Base-by-base conservation (phyloP, 2,329 filamentous ascomycete species). In the Talaromyces sp. region DNA sequence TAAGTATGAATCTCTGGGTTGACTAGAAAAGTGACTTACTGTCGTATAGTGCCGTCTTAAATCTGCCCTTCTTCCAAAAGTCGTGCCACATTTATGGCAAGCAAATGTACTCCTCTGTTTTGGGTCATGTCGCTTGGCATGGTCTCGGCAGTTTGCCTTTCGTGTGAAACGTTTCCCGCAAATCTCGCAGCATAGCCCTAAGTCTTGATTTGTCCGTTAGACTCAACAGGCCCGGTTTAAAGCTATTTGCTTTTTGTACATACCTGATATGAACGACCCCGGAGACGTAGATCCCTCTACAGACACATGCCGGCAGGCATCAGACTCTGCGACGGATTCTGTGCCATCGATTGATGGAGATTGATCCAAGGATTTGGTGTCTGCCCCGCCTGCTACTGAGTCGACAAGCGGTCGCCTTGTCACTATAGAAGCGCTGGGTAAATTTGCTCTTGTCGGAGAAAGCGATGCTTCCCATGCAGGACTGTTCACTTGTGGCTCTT, bases 131-230 rank as follows among this genome's bases (percentile, higher is more conserved):
- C 88, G 93, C 70, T 93, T 88, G 82, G 93, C 84, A 73, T 96
- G 92, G 32, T 91, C 89, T 70, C 90, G 92, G 77, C 88, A 91
- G 76, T 96, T 96, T 78, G 93, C 96, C 69, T 86, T 88, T 64
- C 92, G 82, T 66, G 90, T 91, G 72, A 96, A 96, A 17, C 88
- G 83, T 73, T 89, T 91, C 7, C 88, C 87, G 70, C 92, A 96
- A 1, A 87, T 81, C 62, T 86, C 82, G 71, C 92, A 96, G 65
- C 85, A 67, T 87, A 90, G 59, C 88, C 89, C 85, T 88, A 67
- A 17, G 15, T 62, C 60, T 30, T 54, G n/a, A 6, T 54, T 15
- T 30, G 19, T 53, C 27, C 17, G 49, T 53, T 53, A 53, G 27
- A 25, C 2, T 53, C 49, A 17, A 30, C 7, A 39, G 36, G 6